phyloP scores from a whole-genome alignment of 2,329 filamentous ascomycete genomes.

The Madurella mycetomatis region DNA sequence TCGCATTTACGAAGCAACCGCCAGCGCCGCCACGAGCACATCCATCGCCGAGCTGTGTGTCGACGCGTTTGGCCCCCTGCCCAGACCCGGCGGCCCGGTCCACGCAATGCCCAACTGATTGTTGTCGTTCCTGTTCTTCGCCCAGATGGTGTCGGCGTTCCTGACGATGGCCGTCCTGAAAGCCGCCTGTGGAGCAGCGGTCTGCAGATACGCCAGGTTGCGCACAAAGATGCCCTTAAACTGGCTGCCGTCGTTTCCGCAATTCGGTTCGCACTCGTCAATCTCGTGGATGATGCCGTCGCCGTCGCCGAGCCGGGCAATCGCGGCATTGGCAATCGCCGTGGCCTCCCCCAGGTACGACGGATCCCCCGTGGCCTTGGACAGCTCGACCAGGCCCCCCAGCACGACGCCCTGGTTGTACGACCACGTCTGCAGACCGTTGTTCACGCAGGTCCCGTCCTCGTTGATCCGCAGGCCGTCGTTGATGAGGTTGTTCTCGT shows the following conservation, averaged over 20 bases:
- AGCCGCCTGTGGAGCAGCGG: slow-evolving; percentile 42
- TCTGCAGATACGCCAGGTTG: slow-evolving; percentile 55
- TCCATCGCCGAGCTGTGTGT: slow-evolving; percentile 65
- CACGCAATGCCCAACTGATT: slow-evolving; percentile 59
- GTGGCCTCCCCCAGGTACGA: slow-evolving; percentile 38
- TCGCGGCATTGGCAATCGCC: slow-evolving; percentile 49
- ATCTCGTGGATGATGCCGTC: slow-evolving; percentile 49
- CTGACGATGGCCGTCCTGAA: slow-evolving; percentile 53
- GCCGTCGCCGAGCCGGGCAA: slow-evolving; percentile 37
- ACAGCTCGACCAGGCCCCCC: slow-evolving; percentile 49
- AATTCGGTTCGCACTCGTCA: slow-evolving; percentile 46
- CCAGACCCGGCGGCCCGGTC: slow-evolving; percentile 50
- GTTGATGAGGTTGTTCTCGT: slow-evolving; percentile 45
- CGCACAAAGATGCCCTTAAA: slow-evolving; percentile 70
- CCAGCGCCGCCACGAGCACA: slow-evolving; percentile 58
- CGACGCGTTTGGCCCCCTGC: slow-evolving; percentile 46
- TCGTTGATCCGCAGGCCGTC: slow-evolving; percentile 45
- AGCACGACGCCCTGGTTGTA: slow-evolving; percentile 57
- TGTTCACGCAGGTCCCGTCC: slow-evolving; percentile 44
- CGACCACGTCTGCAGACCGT: slow-evolving; percentile 43
- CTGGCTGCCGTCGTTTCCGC: slow-evolving; percentile 49
- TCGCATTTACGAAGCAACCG: slow-evolving; percentile 26
- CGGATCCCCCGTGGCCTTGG: slow-evolving; percentile 38
- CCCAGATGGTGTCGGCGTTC: slow-evolving; percentile 65
- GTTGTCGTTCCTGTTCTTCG: slow-evolving; percentile 45